These are phyloP conservation scores for Hemileccinum rubropunctum DNA, from an alignment of 768 basidiomycete species.

Conservation along the genomic window DNA sequence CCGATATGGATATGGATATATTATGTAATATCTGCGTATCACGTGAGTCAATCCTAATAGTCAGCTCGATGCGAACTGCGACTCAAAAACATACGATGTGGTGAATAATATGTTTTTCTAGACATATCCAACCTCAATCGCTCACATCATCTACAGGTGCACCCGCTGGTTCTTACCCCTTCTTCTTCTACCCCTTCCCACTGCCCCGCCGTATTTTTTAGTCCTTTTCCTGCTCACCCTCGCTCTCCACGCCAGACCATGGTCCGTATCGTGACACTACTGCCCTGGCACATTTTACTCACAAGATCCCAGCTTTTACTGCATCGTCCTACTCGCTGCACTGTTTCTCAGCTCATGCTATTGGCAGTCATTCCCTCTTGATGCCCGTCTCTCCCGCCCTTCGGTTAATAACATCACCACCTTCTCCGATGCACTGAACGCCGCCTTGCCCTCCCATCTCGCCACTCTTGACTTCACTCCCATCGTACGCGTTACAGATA, in stretches of 20 bases:
- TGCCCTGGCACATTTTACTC: not conserved
- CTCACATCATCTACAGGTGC: slow-evolving; percentile 50
- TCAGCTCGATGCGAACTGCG: not conserved
- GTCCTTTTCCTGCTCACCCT: slow-evolving; percentile 74
- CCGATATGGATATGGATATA: slow-evolving; percentile 13
- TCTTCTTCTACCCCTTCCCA: slow-evolving; percentile 72
- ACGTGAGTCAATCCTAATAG: slow-evolving; percentile 16
- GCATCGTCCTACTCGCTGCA: slow-evolving; percentile 78
- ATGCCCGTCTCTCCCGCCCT: slow-evolving; percentile 58
- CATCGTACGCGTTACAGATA: slow-evolving; percentile 65
- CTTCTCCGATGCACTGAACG: slow-evolving; percentile 62
- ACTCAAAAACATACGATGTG: slow-evolving; percentile 42
- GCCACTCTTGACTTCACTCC: slow-evolving; percentile 40
- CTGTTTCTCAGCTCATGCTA: slow-evolving; percentile 86
- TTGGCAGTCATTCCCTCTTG: slow-evolving; percentile 78
- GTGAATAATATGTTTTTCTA: slow-evolving; percentile 44
- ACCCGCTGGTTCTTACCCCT: slow-evolving; percentile 85
- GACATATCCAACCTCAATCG: not conserved
- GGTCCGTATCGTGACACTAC: slow-evolving; percentile 45
- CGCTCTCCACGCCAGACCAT: slow-evolving; percentile 79
- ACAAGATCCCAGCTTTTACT: slow-evolving; percentile 65
- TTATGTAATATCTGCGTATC: slow-evolving; percentile 8
- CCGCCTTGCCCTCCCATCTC: slow-evolving; percentile 42
- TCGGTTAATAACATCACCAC: slow-evolving; percentile 74
- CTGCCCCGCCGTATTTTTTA: slow-evolving; percentile 77